Conservation (phyloP, 176 grass and related monocot species). For the Aegilops sharonensis region DNA sequence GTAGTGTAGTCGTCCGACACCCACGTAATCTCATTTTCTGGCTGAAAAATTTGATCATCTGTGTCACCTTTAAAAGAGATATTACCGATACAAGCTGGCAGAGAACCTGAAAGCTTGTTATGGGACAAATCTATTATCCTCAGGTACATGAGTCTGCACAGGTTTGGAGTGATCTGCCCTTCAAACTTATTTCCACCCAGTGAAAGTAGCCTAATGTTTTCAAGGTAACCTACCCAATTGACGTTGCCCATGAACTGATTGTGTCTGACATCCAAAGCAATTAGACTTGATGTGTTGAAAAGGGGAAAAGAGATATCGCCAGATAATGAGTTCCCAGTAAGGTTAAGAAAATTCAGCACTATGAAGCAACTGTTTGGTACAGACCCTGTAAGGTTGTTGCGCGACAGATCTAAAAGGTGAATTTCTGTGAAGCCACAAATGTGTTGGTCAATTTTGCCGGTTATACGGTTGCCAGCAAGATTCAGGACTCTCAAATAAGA, state of each 20-base stretch:
- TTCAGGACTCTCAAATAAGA: neutral
- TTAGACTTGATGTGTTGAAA: neutral
- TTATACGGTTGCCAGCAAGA: conserved; percentile 8
- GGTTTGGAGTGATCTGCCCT: neutral
- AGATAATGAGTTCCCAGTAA: conserved; percentile 17
- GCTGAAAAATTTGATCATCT: too few species aligned
- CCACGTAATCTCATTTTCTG: too few species aligned
- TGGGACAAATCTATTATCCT: conserved; percentile 20
- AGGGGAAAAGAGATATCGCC: neutral
- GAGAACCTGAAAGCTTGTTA: conserved; percentile 10
- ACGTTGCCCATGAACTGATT: neutral
- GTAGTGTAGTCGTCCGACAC: too few species aligned
- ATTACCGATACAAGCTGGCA: conserved; percentile 24
- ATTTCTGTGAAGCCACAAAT: neutral
- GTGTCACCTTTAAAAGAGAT: neutral
- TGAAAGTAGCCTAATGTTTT: neutral
- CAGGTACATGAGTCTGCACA: conserved; percentile 13
- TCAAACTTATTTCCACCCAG: conserved; percentile 17
- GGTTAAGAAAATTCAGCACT: neutral
- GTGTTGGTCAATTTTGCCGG: neutral
- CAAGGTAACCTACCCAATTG: neutral
- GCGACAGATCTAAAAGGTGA: neutral
- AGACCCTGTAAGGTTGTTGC: conserved; percentile 25
- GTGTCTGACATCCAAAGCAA: neutral
- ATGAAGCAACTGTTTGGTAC: neutral